phyloP scores from a whole-genome alignment of 345 rosid genomes.

The Kandelia obovata region DNA sequence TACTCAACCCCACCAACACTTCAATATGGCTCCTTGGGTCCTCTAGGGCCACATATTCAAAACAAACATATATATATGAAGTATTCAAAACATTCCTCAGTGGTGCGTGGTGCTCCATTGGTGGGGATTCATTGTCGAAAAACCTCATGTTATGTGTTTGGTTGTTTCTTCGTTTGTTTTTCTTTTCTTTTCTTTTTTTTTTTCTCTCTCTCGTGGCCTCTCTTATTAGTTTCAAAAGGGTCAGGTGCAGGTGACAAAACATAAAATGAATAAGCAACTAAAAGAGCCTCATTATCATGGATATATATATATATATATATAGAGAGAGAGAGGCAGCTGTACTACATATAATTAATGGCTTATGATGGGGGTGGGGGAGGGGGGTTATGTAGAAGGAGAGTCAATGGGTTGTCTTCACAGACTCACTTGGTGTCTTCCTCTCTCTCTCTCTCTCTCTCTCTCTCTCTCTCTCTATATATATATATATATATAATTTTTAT shows the following conservation, averaged over 20 bases:
- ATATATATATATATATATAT: no score
- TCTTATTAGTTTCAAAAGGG: neutral
- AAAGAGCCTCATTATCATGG: slow-evolving; percentile 15
- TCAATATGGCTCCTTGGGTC: neutral
- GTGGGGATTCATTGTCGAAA: slow-evolving; percentile 29
- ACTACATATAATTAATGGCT: slow-evolving; percentile 31
- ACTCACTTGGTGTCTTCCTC: slow-evolving; percentile 47
- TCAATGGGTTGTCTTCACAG: slow-evolving; percentile 40
- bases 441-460: slow-evolving; percentile 41
- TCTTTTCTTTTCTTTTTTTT: neutral
- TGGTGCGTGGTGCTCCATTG: slow-evolving; percentile 19
- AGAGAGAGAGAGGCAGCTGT: neutral
- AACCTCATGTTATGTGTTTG: no score
- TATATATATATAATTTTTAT: no score
- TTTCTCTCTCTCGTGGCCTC: neutral
- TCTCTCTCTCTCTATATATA: no score
- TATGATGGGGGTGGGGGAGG: slow-evolving; percentile 24
- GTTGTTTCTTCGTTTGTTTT: no score
- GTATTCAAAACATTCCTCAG: slow-evolving; percentile 11
- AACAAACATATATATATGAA: no score
- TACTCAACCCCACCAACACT: slow-evolving; percentile 14
- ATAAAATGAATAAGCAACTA: neutral
- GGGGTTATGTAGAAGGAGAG: slow-evolving; percentile 16
- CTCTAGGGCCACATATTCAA: neutral
- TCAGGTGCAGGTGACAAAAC: slow-evolving; percentile 2